Base-by-base conservation (phyloP, 1,284 basidiomycete species). In the Schizophyllum commune region DNA sequence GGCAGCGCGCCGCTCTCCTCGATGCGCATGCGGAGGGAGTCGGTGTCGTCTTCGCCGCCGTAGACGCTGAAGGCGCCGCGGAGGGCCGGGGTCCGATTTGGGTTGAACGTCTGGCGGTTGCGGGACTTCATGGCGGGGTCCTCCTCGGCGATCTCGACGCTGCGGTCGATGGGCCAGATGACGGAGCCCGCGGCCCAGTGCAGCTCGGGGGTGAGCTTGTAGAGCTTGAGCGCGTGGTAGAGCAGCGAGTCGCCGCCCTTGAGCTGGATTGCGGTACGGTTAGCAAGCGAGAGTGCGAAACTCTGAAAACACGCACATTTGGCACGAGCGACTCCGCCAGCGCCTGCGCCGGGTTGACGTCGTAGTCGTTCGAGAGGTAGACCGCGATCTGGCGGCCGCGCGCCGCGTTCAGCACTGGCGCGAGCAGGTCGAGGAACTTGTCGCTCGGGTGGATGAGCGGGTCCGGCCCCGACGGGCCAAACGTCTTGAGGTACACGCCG, bases 131-230 rank as follows among this genome's bases (percentile, higher is more conserved):
- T 52, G 47, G 75, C 69, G 13, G 73, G 69, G 58, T 77, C 72
- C 56, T 83, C 83, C 62, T 74, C 76, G 39, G 78, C 78, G 65
- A 84, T 80, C 67, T 89, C 85, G 11, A 91, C 86, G 0, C 82
- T 80, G 60, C 82, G 81, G 66, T 89, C 86, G 34, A 84, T 79
- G 1, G 89, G 85, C 89, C 90, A 92, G 63, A 92, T 79, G 71
- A 87, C 90, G 13, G 88, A 88, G 5, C 89, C 89, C 27, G 90
- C 89, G 20, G 84, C 83, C 86, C 89, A 92, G 60, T 88, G 85
- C 0, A 92, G 78, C 64, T 88, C 87, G 0, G 88, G 87, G 1
- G 75, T 71, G 47, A 92, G 82, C 65, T 90, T 89, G 75, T 85
- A 91, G 27, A 86, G 71, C 71, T 88, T 89, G 68, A 92, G 74